A percentile compares a stretch with the other conserved stretches of the same genome.
These are phyloP conservation scores for Senna siamea DNA, from an alignment of 306 rosid species.

Conservation along the genomic window DNA sequence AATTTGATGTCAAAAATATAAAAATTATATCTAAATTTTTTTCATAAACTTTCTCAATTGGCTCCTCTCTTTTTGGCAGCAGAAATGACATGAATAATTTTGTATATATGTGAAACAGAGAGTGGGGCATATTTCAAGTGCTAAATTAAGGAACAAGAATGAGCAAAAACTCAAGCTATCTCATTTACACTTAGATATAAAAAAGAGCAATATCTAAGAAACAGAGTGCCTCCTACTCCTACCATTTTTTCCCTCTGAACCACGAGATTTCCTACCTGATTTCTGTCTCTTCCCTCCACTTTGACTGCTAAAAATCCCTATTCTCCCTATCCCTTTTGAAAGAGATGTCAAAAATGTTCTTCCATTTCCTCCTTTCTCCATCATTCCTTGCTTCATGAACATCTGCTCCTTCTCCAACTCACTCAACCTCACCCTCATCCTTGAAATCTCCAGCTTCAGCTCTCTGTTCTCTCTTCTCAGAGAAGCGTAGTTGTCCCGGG, in stretches of 20 bases:
- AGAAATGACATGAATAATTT: no score
- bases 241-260: conserved; percentile 66
- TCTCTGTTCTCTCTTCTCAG: conserved; percentile 85
- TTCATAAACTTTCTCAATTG: no score
- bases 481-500: conserved; percentile 86
- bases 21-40: no score
- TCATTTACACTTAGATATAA: conserved; percentile 37
- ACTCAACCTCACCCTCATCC: conserved; percentile 87
- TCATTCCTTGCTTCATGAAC: conserved; percentile 85
- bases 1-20: no score
- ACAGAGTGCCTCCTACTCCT: conserved; percentile 77
- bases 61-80: no score
- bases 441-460: conserved; percentile 79
- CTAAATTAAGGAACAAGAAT: conserved; percentile 19
- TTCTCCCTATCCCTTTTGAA: conserved; percentile 81
- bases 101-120: no score
- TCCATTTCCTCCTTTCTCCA: conserved; percentile 67
- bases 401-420: conserved; percentile 92
- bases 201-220: conserved; percentile 46
- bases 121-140: no score
- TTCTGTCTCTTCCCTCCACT: conserved; percentile 66
- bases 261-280: conserved; percentile 59
- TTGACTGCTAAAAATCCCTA: conserved; percentile 70
- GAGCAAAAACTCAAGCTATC: conserved; percentile 30
- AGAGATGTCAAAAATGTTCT: conserved; percentile 76